Evolutionary conservation across 139 green algal genomes (phyloP).

Genomic region (Edaphochlamys debaryana): DNA sequence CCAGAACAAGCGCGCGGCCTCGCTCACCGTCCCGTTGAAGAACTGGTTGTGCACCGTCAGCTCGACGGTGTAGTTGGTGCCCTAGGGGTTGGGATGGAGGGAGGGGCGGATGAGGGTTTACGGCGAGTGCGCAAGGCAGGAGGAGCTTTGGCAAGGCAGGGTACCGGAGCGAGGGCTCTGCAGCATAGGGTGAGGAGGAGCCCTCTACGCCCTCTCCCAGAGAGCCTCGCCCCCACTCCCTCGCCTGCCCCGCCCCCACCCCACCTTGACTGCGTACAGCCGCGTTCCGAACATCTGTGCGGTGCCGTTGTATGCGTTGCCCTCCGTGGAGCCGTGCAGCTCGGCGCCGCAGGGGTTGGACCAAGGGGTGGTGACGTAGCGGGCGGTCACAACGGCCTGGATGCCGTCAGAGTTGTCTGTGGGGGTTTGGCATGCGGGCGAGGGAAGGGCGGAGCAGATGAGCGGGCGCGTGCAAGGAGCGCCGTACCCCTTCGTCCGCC

Average conservation of each 20-base stretch:
- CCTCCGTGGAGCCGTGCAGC: constrained; percentile 16
- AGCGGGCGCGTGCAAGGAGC: too few species aligned
- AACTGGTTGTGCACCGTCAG: not conserved
- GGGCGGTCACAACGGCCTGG: constrained; percentile 4
- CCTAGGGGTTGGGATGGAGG: too few species aligned
- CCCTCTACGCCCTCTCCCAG: too few species aligned
- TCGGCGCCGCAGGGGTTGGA: constrained; percentile 19
- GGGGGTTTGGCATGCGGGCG: not conserved
- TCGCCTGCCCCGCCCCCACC: not conserved
- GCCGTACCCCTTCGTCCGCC: too few species aligned
- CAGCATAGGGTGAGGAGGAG: too few species aligned
- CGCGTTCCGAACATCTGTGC: not conserved
- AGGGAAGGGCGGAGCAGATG: too few species aligned
- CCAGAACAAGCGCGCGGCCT: too few species aligned
- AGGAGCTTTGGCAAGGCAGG: too few species aligned
- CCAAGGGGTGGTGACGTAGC: not conserved
- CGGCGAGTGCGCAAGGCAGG: too few species aligned
- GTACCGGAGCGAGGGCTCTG: too few species aligned
- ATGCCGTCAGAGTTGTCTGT: constrained; percentile 23
- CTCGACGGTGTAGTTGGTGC: constrained; percentile 31
- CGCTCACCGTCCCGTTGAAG: constrained; percentile 10
- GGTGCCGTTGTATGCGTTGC: constrained; percentile 9
- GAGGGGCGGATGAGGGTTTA: too few species aligned
- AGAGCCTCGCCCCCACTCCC: too few species aligned
- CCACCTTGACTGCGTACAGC: constrained; percentile 18